A percentile compares a stretch with the other conserved stretches of the same genome.
Conservation (phyloP, 2,329 filamentous ascomycete genomes). For the Talaromyces sp. region DNA sequence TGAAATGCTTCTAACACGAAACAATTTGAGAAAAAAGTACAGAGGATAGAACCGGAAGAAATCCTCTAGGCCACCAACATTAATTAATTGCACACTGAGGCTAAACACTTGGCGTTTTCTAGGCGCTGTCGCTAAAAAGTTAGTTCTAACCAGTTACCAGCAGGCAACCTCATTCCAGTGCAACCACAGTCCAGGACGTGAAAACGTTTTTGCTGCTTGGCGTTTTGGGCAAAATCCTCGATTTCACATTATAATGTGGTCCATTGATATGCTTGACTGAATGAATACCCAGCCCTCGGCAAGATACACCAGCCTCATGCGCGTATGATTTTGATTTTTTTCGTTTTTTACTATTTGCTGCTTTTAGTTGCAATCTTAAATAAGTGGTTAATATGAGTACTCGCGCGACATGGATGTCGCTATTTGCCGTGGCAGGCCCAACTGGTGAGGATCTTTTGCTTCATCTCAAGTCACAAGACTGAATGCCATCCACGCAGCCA, state of each 20-base stretch:
- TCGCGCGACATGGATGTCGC: neutral
- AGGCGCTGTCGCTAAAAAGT: neutral
- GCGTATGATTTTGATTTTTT: neutral
- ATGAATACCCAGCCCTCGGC: too few relatives aligned
- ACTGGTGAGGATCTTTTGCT: neutral
- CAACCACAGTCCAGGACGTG: neutral
- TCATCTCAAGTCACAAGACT: neutral
- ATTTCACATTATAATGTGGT: neutral
- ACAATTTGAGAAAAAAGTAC: too few relatives aligned
- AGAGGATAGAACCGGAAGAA: too few relatives aligned
- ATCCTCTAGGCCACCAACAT: too few relatives aligned
- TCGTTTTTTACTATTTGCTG: neutral
- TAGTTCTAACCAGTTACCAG: neutral
- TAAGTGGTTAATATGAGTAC: neutral
- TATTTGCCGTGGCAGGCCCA: neutral
- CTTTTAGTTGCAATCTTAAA: too few relatives aligned
- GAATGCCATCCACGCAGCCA: neutral
- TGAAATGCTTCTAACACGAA: too few relatives aligned
- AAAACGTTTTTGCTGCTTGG: neutral
- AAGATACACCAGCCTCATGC: neutral
- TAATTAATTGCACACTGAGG: too few relatives aligned
- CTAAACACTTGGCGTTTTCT: neutral
- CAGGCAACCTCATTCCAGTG: neutral
- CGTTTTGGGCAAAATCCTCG: neutral
- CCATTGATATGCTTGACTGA: too few relatives aligned